Evolutionary conservation across 2,329 filamentous ascomycete genomes (phyloP).

Genomic region (Aspergillus oerlinghausenensis): DNA sequence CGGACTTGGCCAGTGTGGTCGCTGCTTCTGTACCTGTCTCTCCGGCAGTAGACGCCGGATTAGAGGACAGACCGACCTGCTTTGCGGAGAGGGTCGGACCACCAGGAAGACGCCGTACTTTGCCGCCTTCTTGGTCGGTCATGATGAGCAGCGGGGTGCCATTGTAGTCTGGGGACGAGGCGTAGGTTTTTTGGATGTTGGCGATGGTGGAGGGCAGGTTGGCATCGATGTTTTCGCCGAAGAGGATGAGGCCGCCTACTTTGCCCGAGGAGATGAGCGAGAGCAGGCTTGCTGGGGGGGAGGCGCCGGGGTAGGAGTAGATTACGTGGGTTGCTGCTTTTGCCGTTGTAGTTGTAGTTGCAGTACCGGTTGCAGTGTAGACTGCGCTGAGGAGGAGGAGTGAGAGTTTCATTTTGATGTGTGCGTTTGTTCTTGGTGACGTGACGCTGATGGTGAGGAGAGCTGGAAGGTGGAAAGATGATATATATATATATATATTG

Average conservation of each 20-base stretch:
- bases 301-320: conserved; percentile 27
- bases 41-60: conserved; percentile 15
- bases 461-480: too few species aligned
- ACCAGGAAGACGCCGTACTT: conserved; percentile 23
- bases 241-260: conserved; percentile 30
- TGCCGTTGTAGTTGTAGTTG: too few species aligned
- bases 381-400: not conserved
- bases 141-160: conserved; percentile 26
- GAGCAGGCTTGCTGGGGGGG: conserved; percentile 22
- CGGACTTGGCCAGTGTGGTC: conserved; percentile 8
- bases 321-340: conserved; percentile 22
- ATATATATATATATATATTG: too few species aligned
- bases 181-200: conserved; percentile 21
- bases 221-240: conserved; percentile 25
- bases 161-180: conserved; percentile 13
- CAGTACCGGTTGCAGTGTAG: not conserved
- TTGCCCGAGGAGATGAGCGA: conserved; percentile 23
- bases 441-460: not conserved
- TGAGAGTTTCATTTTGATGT: conserved; percentile 4
- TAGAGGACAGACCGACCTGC: conserved; percentile 16
- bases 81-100: conserved; percentile 23
- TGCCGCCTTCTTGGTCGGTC: conserved; percentile 31
- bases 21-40: conserved; percentile 21
- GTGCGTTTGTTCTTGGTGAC: not conserved
- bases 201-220: conserved; percentile 19